Evolutionary conservation across 805 yeast species (phyloP), one percentile per base, ranked within the genome.

Genomic region (Kuraishia ogatae): DNA sequence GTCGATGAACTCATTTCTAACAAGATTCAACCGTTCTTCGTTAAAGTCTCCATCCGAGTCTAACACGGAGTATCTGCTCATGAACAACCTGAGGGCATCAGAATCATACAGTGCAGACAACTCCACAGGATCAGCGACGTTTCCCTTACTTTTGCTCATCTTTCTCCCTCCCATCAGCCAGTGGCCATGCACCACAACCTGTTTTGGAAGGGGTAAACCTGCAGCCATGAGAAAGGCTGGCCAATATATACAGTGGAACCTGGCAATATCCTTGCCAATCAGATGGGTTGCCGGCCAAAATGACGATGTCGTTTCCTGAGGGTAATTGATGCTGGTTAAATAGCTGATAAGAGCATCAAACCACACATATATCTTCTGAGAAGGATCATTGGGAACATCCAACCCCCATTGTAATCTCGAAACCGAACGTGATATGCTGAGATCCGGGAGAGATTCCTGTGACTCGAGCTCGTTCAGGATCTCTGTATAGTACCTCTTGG

Each of bases 171-270:
- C 86, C 68, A 87, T 80, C 22, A 92, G 74, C 98, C 98, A 94
- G 68, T 94, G 99, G 5, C 96, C 85, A 72, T 94, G 99, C 1
- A 94, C 96, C 5, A 91, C 77, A 2, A 94, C 80, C 56, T 83
- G 85, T 48, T 77, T 71, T 0, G 98, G 98, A 5, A 86, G 63
- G 3, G 79, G 80, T 0, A 88, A 64, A 0, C 78, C 86, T 0
- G 96, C 94, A 0, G 97, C 97, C 78, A 92, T 71, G 56, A 94
- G 72, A 56, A 94, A 85, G 1, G 89, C 83, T 0, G 98, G 98
- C 99, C 99, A 94, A 64, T 89, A 91, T 15, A 92, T 79, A 60
- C 96, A 84, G 64, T 94, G 99, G 68, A 94, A 94, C 60, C 90
- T 76, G 50, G 82, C 76, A 52, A 94, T 94, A 66, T 94, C 99